Percentiles rank a stretch among this genome's conserved stretches.
Conservation (phyloP, 2,329 filamentous ascomycete genomes). For the Hirsutella rhossiliensis region DNA sequence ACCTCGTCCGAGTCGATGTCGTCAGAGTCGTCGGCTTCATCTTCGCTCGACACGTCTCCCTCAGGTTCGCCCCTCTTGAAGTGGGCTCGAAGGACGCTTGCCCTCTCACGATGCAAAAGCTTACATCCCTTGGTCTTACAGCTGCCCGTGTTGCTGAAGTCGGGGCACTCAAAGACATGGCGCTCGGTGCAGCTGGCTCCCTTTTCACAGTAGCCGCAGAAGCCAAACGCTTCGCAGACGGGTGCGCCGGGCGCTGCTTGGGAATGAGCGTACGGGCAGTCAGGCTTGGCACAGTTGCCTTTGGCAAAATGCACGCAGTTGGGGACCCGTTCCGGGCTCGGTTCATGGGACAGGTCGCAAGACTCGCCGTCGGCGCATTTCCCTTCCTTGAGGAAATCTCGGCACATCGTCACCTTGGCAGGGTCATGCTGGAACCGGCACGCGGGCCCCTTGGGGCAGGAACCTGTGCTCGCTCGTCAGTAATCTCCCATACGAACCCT, state of each 20-base stretch:
- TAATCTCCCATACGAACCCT: constrained; percentile 27
- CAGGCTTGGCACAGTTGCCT: constrained; percentile 76
- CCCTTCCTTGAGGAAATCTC: constrained; percentile 70
- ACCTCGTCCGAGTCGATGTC: constrained; percentile 66
- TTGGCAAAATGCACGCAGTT: constrained; percentile 83
- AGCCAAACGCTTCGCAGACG: constrained; percentile 76
- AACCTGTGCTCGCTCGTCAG: constrained; percentile 51
- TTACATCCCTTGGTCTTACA: constrained; percentile 77
- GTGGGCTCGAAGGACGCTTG: constrained; percentile 64
- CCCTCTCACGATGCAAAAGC: constrained; percentile 77
- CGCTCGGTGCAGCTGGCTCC: constrained; percentile 67
- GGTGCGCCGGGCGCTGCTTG: constrained; percentile 63
- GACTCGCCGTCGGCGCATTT: constrained; percentile 63
- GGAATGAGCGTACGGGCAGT: constrained; percentile 81
- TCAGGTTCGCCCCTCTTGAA: constrained; percentile 39
- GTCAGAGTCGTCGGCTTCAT: constrained; percentile 59
- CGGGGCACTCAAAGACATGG: constrained; percentile 87
- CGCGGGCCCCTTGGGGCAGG: constrained; percentile 66
- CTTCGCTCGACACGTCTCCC: constrained; percentile 68
- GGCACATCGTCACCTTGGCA: constrained; percentile 81
- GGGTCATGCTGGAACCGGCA: constrained; percentile 80
- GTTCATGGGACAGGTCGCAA: constrained; percentile 86
- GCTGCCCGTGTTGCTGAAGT: constrained; percentile 81
- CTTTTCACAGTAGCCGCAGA: constrained; percentile 78
- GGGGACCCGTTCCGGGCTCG: constrained; percentile 72